phyloP scores from a whole-genome alignment of 2,329 filamentous ascomycete genomes.

The Septoria petroselini region DNA sequence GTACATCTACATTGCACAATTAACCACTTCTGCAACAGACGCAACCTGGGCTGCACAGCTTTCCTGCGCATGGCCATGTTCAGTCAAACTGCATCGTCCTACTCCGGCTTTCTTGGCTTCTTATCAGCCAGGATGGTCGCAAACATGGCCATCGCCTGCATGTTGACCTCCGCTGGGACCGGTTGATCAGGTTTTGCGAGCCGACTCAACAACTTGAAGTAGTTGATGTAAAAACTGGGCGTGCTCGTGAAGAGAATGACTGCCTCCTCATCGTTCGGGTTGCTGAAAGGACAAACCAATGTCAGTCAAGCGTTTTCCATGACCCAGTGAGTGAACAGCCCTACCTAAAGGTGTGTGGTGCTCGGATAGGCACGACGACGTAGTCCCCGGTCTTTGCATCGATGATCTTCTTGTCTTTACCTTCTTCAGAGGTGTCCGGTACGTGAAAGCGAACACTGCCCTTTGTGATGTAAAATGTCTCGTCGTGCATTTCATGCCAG shows the following conservation, averaged over 20 bases:
- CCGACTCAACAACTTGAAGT: conserved; percentile 53
- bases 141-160: conserved; percentile 51
- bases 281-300: conserved; percentile 35
- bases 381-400: conserved; percentile 55
- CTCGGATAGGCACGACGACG: conserved; percentile 54
- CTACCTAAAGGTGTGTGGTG: conserved; percentile 52
- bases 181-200: conserved; percentile 46
- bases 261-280: conserved; percentile 54
- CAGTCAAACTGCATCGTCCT: background rate
- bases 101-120: conserved; percentile 37
- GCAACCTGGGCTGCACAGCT: background rate
- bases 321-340: too few relatives aligned
- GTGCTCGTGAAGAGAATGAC: conserved; percentile 58
- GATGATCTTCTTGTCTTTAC: conserved; percentile 40
- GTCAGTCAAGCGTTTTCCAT: too few relatives aligned
- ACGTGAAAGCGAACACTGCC: conserved; percentile 54
- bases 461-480: conserved; percentile 55
- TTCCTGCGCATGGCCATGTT: too few relatives aligned
- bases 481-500: conserved; percentile 59
- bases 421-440: conserved; percentile 34
- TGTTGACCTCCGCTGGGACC: conserved; percentile 50
- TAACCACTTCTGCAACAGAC: too few relatives aligned
- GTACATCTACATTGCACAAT: too few relatives aligned
- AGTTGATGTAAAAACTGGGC: conserved; percentile 57
- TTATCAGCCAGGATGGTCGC: conserved; percentile 49